Conservation (phyloP, 345 rosid genomes). For the Moricandia arvensis region DNA sequence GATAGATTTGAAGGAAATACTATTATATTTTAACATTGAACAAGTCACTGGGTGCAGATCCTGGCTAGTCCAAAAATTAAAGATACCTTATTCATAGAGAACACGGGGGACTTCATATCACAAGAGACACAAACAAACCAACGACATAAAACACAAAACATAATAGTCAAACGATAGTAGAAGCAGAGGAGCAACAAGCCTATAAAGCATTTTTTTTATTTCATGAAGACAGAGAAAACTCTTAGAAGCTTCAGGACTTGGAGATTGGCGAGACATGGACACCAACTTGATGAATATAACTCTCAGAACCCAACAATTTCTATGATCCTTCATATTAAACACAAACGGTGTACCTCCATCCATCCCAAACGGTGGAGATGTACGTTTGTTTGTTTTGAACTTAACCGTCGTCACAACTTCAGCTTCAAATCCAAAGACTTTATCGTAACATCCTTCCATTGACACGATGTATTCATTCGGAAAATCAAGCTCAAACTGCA, state of each 20-base stretch:
- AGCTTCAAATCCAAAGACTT: not conserved
- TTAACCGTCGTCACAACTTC: conserved; percentile 11
- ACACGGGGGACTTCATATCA: not conserved
- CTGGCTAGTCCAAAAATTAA: not conserved
- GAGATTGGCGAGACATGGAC: conserved; percentile 20
- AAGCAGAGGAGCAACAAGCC: not conserved
- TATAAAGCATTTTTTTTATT: not conserved
- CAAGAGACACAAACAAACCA: not conserved
- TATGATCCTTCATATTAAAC: conserved; percentile 7
- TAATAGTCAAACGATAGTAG: not conserved
- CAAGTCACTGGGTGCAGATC: not conserved
- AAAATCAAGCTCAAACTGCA: conserved; percentile 24
- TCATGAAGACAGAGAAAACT: not conserved
- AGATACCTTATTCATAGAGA: not conserved
- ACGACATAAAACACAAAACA: not conserved
- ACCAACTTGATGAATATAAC: conserved; percentile 23
- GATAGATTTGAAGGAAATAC: not conserved
- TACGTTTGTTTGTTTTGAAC: conserved; percentile 29
- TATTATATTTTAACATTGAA: not conserved
- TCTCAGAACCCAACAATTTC: conserved; percentile 31
- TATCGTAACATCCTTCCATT: conserved; percentile 18
- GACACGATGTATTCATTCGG: conserved; percentile 18
- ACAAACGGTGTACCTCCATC: conserved; percentile 7
- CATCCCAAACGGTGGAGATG: conserved; percentile 23
- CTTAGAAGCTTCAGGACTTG: not conserved